Evolutionary conservation across 805 yeast species (phyloP).

Genomic region (Teunomyces barrocoloradensis): DNA sequence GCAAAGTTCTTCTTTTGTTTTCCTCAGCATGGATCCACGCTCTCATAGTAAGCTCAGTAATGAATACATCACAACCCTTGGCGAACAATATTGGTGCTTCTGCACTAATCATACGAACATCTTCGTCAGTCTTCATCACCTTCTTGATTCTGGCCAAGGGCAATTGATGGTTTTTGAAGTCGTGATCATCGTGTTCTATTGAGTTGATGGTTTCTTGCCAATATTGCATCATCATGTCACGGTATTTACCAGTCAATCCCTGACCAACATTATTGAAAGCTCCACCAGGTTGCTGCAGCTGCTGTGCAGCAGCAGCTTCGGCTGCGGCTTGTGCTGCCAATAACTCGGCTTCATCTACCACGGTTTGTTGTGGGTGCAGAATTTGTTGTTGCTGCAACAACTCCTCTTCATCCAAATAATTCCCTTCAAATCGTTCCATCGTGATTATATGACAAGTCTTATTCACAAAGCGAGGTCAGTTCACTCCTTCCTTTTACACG

Average conservation of each 20-base stretch:
- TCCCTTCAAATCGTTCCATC: conserved; percentile 27
- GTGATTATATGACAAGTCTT: neutral
- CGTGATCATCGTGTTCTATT: conserved; percentile 85
- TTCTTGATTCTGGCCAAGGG: conserved; percentile 96
- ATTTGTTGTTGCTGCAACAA: conserved; percentile 18
- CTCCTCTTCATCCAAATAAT: conserved; percentile 29
- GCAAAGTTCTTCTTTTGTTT: conserved; percentile 90
- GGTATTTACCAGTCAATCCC: conserved; percentile 75
- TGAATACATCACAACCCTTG: conserved; percentile 95
- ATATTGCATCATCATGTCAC: conserved; percentile 89
- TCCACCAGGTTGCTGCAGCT: conserved; percentile 51
- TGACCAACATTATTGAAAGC: conserved; percentile 90
- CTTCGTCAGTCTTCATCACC: conserved; percentile 97
- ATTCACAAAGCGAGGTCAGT: neutral
- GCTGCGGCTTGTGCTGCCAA: conserved; percentile 48
- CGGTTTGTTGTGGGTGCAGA: conserved; percentile 9
- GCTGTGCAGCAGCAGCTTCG: conserved; percentile 46
- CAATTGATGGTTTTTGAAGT: conserved; percentile 88
- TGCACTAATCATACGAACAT: conserved; percentile 95
- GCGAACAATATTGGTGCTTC: conserved; percentile 98
- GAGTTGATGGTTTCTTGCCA: conserved; percentile 96
- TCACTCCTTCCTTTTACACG: neutral
- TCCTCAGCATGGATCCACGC: conserved; percentile 99
- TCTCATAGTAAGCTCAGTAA: conserved; percentile 95
- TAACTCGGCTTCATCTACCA: conserved; percentile 27